These are phyloP conservation scores for Carallia brachiata DNA, from an alignment of 345 rosid genomes.

Conservation along the genomic window DNA sequence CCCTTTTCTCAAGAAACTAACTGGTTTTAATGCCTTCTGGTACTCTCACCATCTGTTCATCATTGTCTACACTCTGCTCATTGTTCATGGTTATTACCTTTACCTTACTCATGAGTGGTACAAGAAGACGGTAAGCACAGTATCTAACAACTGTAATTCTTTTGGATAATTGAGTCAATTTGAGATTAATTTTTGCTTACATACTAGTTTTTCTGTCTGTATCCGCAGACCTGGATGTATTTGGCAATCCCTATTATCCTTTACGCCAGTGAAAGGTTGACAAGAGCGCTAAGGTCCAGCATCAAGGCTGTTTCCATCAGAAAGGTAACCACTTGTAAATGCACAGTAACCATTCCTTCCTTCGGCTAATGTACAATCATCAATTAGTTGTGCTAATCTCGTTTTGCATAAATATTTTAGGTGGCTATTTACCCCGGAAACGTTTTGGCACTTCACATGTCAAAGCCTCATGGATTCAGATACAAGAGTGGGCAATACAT, in stretches of 20 bases:
- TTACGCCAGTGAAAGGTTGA: constrained; percentile 60
- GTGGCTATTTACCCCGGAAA: constrained; percentile 77
- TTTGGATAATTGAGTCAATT: too few relatives aligned
- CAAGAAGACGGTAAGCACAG: constrained; percentile 55
- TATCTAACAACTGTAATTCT: neutral
- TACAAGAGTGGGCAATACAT: constrained; percentile 86
- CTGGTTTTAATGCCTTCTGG: constrained; percentile 90
- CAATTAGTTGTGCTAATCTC: neutral
- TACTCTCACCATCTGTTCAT: constrained; percentile 77
- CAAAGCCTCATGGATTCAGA: constrained; percentile 76
- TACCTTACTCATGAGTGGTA: constrained; percentile 57
- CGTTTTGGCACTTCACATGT: constrained; percentile 66
- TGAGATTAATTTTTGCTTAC: neutral
- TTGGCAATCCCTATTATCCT: constrained; percentile 55
- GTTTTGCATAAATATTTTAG: constrained; percentile 21
- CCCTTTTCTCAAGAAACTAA: constrained; percentile 56
- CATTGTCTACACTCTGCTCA: constrained; percentile 63
- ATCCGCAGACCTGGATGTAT: constrained; percentile 77
- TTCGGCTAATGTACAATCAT: neutral
- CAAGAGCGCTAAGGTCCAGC: constrained; percentile 65
- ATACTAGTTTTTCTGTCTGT: neutral
- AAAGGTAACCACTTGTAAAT: constrained; percentile 34
- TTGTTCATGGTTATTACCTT: constrained; percentile 63
- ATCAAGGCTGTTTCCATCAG: constrained; percentile 58
- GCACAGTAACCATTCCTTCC: too few relatives aligned